These are phyloP conservation scores for Geosmithia morbida DNA, from an alignment of 2,329 filamentous ascomycete species.

Conservation along the genomic window DNA sequence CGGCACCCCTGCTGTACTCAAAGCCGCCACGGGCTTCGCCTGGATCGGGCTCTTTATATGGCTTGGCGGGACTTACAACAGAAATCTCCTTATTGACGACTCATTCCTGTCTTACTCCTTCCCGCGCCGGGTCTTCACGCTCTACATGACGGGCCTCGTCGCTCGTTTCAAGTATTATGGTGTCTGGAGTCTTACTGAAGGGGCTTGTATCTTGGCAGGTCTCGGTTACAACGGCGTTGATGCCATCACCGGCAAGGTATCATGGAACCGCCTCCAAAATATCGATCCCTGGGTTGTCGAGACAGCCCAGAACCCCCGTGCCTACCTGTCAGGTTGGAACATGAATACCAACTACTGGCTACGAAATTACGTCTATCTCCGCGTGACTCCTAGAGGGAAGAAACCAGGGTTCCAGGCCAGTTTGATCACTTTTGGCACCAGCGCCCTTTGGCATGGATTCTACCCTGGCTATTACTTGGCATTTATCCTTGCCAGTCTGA, in stretches of 20 bases:
- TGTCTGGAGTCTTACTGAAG: slow-evolving; percentile 87
- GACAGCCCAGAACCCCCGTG: slow-evolving; percentile 82
- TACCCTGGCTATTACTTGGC: slow-evolving; percentile 91
- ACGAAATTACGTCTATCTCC: slow-evolving; percentile 86
- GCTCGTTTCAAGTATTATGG: slow-evolving; percentile 90
- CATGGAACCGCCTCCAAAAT: slow-evolving; percentile 81
- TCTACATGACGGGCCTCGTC: slow-evolving; percentile 75
- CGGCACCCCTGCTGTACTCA: slow-evolving; percentile 68
- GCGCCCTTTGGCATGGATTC: slow-evolving; percentile 96
- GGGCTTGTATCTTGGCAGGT: slow-evolving; percentile 83
- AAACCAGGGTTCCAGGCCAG: slow-evolving; percentile 94
- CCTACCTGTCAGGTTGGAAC: slow-evolving; percentile 88
- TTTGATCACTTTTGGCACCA: slow-evolving; percentile 85
- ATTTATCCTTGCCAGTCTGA: slow-evolving; percentile 78
- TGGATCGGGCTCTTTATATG: slow-evolving; percentile 74
- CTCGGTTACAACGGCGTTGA: slow-evolving; percentile 93
- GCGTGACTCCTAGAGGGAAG: slow-evolving; percentile 87
- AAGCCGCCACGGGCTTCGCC: slow-evolving; percentile 54
- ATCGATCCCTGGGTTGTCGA: slow-evolving; percentile 79
- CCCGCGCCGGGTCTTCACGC: slow-evolving; percentile 56
- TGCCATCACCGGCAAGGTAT: slow-evolving; percentile 66
- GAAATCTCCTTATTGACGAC: slow-evolving; percentile 47
- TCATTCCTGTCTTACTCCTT: slow-evolving; percentile 55
- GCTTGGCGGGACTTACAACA: slow-evolving; percentile 52
- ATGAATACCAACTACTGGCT: slow-evolving; percentile 98